Percentiles rank a stretch among this genome's conserved stretches.
Conservation (phyloP, 768 basidiomycete genomes). For the Phylloporus arenicola region DNA sequence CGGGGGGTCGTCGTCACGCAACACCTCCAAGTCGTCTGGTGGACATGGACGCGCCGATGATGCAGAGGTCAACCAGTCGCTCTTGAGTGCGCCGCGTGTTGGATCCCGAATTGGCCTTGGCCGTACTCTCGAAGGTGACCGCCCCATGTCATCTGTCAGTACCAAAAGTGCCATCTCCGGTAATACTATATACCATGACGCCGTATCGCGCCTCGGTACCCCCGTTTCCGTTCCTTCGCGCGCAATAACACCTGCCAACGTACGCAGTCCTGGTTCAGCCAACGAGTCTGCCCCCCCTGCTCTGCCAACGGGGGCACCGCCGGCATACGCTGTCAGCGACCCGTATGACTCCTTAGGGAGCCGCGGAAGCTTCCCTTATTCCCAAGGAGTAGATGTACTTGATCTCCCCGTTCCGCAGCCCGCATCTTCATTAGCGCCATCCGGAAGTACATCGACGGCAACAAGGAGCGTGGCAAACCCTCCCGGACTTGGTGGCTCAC, state of each 20-base stretch:
- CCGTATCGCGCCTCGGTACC: constrained; percentile 42
- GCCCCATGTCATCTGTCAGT: constrained; percentile 58
- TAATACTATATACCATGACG: constrained; percentile 60
- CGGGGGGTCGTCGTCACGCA: constrained; percentile 29
- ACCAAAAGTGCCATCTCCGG: constrained; percentile 48
- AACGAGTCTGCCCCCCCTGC: constrained; percentile 10
- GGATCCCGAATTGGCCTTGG: constrained; percentile 34
- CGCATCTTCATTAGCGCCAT: constrained; percentile 44
- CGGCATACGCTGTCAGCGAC: constrained; percentile 28
- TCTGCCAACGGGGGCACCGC: constrained; percentile 24
- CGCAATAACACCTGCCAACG: constrained; percentile 42
- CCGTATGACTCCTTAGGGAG: constrained; percentile 27
- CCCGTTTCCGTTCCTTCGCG: constrained; percentile 39
- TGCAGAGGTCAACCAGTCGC: constrained; percentile 39
- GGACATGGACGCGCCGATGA: constrained; percentile 36
- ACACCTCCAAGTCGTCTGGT: constrained; percentile 26
- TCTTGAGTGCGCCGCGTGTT: constrained; percentile 25
- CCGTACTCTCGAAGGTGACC: constrained; percentile 35
- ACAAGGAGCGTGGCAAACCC: constrained; percentile 23
- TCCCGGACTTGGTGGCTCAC: constrained; percentile 34
- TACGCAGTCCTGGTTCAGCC: constrained; percentile 13
- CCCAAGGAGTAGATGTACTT: constrained; percentile 40
- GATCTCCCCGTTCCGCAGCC: constrained; percentile 58
- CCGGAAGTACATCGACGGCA: constrained; percentile 29
- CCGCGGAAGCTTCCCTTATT: constrained; percentile 21